phyloP scores from a whole-genome alignment of 2,329 filamentous ascomycete species.

The Sarocladiaceae sp. region DNA sequence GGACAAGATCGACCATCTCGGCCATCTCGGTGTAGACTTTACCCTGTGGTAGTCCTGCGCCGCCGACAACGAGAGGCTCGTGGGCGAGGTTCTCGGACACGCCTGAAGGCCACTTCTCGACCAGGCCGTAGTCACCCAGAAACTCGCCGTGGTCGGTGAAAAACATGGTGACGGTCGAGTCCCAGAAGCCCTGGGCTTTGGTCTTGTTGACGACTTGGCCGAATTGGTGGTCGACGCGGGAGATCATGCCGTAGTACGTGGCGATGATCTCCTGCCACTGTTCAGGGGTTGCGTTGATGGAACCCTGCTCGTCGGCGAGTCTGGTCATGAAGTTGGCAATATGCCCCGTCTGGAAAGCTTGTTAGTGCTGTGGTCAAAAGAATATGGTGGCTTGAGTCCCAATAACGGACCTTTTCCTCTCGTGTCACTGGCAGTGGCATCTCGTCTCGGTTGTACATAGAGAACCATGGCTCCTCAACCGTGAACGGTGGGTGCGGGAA shows the following conservation, averaged over 20 bases:
- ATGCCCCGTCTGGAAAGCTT: slow-evolving; percentile 38
- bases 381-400: no score
- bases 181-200: slow-evolving; percentile 27
- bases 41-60: slow-evolving; percentile 30
- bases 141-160: slow-evolving; percentile 41
- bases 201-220: slow-evolving; percentile 29
- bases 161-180: slow-evolving; percentile 35
- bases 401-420: no score
- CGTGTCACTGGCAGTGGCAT: slow-evolving; percentile 15
- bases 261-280: slow-evolving; percentile 37
- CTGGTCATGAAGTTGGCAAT: slow-evolving; percentile 34
- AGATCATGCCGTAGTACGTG: slow-evolving; percentile 42
- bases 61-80: slow-evolving; percentile 37
- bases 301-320: slow-evolving; percentile 32
- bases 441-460: slow-evolving; percentile 33
- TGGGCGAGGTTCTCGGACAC: slow-evolving; percentile 34
- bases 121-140: slow-evolving; percentile 38
- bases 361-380: no score
- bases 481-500: slow-evolving; percentile 41
- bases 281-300: slow-evolving; percentile 30
- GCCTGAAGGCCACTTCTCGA: slow-evolving; percentile 43
- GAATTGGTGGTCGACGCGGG: slow-evolving; percentile 38
- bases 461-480: slow-evolving; percentile 42
- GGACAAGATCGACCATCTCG: slow-evolving; percentile 40
- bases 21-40: slow-evolving; percentile 26